Evolutionary conservation across 352 stramenopile genomes (phyloP).

Genomic region (Phytophthora europaea): DNA sequence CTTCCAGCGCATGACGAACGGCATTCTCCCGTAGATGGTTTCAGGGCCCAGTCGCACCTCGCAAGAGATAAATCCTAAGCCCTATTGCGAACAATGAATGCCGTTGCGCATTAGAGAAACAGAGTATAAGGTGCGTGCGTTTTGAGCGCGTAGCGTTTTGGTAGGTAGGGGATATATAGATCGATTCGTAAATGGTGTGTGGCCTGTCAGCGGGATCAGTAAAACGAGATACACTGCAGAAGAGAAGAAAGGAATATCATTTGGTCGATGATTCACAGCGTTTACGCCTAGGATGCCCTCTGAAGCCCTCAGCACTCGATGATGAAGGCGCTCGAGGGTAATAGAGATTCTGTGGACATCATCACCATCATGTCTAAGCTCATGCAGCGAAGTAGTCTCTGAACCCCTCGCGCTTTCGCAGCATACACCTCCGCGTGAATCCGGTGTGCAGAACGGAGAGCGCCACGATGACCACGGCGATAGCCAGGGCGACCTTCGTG

Average conservation of each 20-base stretch:
- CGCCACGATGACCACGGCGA: constrained; percentile 56
- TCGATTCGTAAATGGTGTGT: constrained; percentile 12
- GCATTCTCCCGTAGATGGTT: constrained; percentile 84
- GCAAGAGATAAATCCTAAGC: constrained; percentile 14
- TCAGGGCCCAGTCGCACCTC: constrained; percentile 4
- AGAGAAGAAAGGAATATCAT: constrained; percentile 10
- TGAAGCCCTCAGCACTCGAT: background rate
- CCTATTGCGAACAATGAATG: constrained; percentile 13
- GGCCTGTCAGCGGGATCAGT: background rate
- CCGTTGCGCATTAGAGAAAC: constrained; percentile 16
- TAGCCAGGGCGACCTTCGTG: constrained; percentile 70
- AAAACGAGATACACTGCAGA: constrained; percentile 3
- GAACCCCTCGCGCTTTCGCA: constrained; percentile 54
- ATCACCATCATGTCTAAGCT: constrained; percentile 22
- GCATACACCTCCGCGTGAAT: constrained; percentile 79
- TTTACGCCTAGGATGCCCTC: background rate
- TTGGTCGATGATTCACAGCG: constrained; percentile 7
- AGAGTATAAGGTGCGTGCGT: constrained; percentile 27
- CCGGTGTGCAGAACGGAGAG: constrained; percentile 73
- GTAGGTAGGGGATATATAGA: constrained; percentile 19
- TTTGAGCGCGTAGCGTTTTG: constrained; percentile 23
- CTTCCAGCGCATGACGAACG: constrained; percentile 96
- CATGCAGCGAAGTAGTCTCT: constrained; percentile 47
- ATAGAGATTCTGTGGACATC: constrained; percentile 4
- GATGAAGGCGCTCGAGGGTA: background rate